A percentile compares a stretch with the other conserved stretches of the same genome.
These are phyloP conservation scores for Brachypodium distachyon DNA, from an alignment of 202 grass and related monocot species.

Conservation along the genomic window DNA sequence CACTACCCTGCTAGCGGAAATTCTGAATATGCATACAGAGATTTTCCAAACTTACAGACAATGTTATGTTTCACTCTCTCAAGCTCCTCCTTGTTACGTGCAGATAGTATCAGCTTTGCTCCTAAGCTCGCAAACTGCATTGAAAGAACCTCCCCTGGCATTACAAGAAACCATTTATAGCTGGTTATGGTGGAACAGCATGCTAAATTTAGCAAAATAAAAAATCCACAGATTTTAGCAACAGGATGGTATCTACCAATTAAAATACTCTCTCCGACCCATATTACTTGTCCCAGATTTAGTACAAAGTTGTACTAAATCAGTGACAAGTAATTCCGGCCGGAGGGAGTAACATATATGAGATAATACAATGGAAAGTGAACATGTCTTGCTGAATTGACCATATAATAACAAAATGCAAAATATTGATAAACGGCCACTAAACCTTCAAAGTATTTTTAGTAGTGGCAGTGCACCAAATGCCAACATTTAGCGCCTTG, in stretches of 20 bases:
- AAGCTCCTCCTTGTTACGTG: constrained; percentile 72
- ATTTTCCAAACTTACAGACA: constrained; percentile 39
- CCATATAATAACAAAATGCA: background rate
- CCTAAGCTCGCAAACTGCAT: constrained; percentile 76
- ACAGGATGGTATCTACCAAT: background rate
- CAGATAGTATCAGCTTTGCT: constrained; percentile 91
- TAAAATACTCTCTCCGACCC: too few species aligned
- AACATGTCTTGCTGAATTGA: background rate
- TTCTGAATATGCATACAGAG: background rate
- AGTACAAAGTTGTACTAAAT: too few species aligned
- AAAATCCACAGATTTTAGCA: background rate
- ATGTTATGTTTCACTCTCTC: constrained; percentile 77
- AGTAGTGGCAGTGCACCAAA: background rate
- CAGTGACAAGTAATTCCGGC: too few species aligned
- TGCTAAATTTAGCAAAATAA: background rate
- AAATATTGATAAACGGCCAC: background rate
- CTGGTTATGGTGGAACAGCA: background rate
- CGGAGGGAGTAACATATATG: background rate
- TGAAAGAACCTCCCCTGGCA: constrained; percentile 76
- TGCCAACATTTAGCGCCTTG: too few species aligned
- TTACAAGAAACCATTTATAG: constrained; percentile 13
- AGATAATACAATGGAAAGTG: background rate
- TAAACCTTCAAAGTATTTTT: background rate
- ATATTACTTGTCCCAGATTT: too few species aligned
- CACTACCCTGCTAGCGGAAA: background rate